Evolutionary conservation across 1,139 yeast species (phyloP), one percentile per base, ranked within the genome.

Genomic region (Chernovozyma aurita): DNA sequence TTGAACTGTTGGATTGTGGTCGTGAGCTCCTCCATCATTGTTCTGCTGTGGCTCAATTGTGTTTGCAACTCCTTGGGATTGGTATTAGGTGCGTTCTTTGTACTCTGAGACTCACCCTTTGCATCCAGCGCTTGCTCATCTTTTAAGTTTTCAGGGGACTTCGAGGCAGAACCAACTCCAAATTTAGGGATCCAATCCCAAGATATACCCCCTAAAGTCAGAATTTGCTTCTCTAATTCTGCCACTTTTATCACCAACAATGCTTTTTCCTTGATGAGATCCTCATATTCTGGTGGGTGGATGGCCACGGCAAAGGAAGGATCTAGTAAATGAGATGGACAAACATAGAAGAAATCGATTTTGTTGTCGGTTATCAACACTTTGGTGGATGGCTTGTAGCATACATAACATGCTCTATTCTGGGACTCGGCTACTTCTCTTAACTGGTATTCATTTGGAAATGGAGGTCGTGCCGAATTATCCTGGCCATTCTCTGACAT

Each of bases 271-370:
- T 50, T 51, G 20, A 65, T 50, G 4, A 79, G 68, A 3, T 60
- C 64, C 4, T 59, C 51, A 43, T 77, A 80, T 8, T 66, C 78
- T 2, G 67, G 62, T 9, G 70, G 71, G 27, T 65, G 61, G 2
- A 71, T 48, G 0, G 85, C 78, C 2, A 59, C 55, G 3, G 85
- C 87, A 57, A 84, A 84, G n/a, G 70, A 65, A 1, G 67, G 56
- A 49, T 85, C 94, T 14, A 55, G 57, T 32, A 85, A 56, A 57
- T 85, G 95, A n/a, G 65, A 47, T 18, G 70, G 73, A 53, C 95
- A 85, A 1, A 76, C 66, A 52, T 82, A 84, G 53, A 85, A 80
- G 65, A 79, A 83, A 53, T 84, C 92, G 3, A 66, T 61, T 47
- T 70, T 57, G 39, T 61, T 63, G 2, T 58, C 59, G 2, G 80